Evolutionary conservation across 768 basidiomycete species (phyloP), one percentile per base, ranked within the genome.

Genomic region (Goffeauzyma gilvescens): DNA sequence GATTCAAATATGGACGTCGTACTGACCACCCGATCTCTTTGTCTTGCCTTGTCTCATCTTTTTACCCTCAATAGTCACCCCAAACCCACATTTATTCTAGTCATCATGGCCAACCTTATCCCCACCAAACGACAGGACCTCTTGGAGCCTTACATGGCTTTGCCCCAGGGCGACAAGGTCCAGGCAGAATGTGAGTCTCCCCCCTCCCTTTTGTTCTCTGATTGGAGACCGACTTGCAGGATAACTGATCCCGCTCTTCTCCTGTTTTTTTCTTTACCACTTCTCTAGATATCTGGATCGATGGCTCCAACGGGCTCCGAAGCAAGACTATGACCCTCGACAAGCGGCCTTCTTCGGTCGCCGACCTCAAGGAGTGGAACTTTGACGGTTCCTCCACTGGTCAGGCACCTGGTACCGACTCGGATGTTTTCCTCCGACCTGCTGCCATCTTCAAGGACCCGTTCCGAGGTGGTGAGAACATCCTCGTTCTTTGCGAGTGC

Each of bases 401-500:
- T 68, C 93, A 98, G 66, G 93, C 93, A 15, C 86, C 89, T 13
- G 90, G 90, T 27, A 57, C 72, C 60, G 81, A 98, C 69, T 98
- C 93, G 6, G 93, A 96, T 63, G 81, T 98, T 69, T 90, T 86
- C 69, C 87, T 98, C 57, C 83, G 89, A 53, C 93, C 93, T 36
- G 85, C 76, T 45, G 78, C 89, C 55, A 86, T 87, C 70, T 98
- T 93, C 79, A 87, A 81, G 58, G 93, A 98, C 62, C 93, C 93
- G 42, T 98, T 96, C 86, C 86, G 93, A 50, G 83, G 87, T 38
- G 90, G 90, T 44, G 79, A 87, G 71, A 95, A 93, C 71, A 93
- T 95, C 58, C 75, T 95, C 46, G 87, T 95, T 55, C 79, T 96
- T 36, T 86, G 87, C 38, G 87, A 87, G 67, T 85, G 81, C 59